Evolutionary conservation across 257 asterid genomes (phyloP).

Genomic region (Solanum bukasovii): DNA sequence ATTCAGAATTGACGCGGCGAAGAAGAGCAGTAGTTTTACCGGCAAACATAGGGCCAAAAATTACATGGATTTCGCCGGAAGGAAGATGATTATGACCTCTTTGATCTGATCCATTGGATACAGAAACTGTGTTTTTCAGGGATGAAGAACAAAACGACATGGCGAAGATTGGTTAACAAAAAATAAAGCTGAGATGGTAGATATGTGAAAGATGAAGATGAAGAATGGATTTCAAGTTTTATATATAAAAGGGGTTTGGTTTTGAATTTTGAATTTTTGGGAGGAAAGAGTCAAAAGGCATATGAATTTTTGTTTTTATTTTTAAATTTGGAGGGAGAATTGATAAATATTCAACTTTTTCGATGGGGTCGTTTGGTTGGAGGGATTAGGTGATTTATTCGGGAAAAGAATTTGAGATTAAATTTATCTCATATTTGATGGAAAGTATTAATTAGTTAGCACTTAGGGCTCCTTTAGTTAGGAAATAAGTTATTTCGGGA

Average conservation of each 20-base stretch:
- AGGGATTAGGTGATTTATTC: not conserved
- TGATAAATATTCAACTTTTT: not conserved
- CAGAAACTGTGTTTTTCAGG: not conserved
- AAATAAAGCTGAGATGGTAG: not conserved
- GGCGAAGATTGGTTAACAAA: not conserved
- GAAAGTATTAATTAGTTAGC: not conserved
- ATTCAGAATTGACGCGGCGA: conserved; percentile 24
- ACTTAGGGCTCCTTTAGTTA: too few species aligned
- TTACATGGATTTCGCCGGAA: conserved; percentile 2
- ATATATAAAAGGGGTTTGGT: not conserved
- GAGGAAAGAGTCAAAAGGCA: not conserved
- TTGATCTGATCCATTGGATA: not conserved
- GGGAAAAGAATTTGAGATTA: not conserved
- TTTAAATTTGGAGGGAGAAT: not conserved
- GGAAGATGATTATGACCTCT: not conserved
- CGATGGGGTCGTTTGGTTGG: not conserved
- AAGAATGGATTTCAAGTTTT: not conserved
- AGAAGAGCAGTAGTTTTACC: conserved; percentile 21
- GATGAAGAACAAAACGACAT: not conserved
- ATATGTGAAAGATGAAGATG: not conserved
- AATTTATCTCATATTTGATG: not conserved
- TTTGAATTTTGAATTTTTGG: not conserved
- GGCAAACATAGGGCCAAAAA: conserved; percentile 5
- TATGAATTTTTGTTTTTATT: not conserved
- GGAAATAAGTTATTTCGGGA: too few species aligned